Evolutionary conservation across 116 monocot genomes (phyloP), one percentile per base, ranked within the genome.

Genomic region (Papilionanthe hybrid): DNA sequence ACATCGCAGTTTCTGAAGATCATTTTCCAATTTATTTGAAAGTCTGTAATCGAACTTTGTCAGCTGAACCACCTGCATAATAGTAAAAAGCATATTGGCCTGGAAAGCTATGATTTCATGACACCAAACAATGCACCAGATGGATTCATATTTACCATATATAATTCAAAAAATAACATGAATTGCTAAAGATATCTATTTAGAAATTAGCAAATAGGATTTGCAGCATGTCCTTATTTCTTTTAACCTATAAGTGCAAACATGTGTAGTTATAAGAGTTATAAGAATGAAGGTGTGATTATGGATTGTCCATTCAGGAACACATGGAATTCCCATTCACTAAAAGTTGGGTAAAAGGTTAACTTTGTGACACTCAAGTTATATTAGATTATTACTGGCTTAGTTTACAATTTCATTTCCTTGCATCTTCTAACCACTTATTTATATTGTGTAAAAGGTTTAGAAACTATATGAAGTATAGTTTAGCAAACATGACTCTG

Each of bases 11-110:
- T 72, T 80, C 13, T 84, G 48, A 37, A 81, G 78, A 77, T 88
- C 88, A 17, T 68, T 85, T 5, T 81, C 80, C 85, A 91, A 76
- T 85, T 86, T 91, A 85, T 91, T 91, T 43, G 91, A 76, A 82
- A 91, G 88, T 78, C 91, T 86, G 72, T 88, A 91, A 73, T 91
- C 91, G 75, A 87, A 91, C 77, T 91, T 91, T 13, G 88, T 85
- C 55, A 91, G 76, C 72, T 83, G 91, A 77, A 91, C 83, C 75
- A 88, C 88, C 91, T 91, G 91, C 32, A 72, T 4, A 9, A 76
- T 29, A 15, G 17, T 29, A 49, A 27, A 53, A 50, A 77, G 49
- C 5, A 75, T 12, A 27, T 75, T 48, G 47, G 22, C 27, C 37
- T 75, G 27, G 13, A 47, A 11, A 75, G 15, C 0, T 1, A 71